Base-by-base conservation (phyloP, 139 green algal species). In the Yamagishiella unicocca region DNA sequence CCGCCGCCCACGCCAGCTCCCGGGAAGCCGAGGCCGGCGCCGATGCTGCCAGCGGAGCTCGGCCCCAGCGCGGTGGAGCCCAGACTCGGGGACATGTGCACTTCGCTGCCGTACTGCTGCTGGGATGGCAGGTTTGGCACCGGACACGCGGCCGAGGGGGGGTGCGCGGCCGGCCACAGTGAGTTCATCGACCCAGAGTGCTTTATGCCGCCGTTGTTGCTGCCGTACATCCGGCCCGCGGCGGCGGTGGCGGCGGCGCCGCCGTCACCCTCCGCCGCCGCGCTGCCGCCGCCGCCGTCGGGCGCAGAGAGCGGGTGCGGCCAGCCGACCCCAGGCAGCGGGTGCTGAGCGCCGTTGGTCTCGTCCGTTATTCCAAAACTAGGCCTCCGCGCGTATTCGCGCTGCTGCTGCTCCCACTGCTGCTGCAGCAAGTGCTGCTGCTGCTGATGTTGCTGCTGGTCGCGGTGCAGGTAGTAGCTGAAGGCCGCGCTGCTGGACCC, bases 311-410 rank as follows among this genome's bases (percentile, higher is more conserved):
- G 8, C 37, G 19, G 42, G 22, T 55, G 38, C 70, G 33, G 66
- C 31, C 31, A 21, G 70, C 70, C 5, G 62, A 55, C 55, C 17
- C 40, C 70, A 14, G 70, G 72, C 72, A 62, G n/a, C n/a, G 29
- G 42, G 9, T 80, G 72, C 43, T 42, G 46, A 22, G n/a, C 74
- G 33, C n/a, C 74, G 31, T 17, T 67, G 8, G 74, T 82, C n/a
- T 82, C 74, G 50, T 82, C 74, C 46, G 31, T 82, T 3, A 68
- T 29, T 6, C 74, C 74, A 31, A 35, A 54, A n/a, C 74, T 82
- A 1, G 50, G 46, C 50, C 46, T 19, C 19, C 74, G 46, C 46
- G 24, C 31, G 17, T 12, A 55, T 12, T 29, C 31, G 46, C 46
- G n/a, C 74, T 68, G 74, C 74, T 50, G 5, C 46, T 19, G n/a